Percentiles rank a stretch among this genome's conserved stretches.
Conservation (phyloP, 331 rosid genomes). For the Prunus yedoensis region DNA sequence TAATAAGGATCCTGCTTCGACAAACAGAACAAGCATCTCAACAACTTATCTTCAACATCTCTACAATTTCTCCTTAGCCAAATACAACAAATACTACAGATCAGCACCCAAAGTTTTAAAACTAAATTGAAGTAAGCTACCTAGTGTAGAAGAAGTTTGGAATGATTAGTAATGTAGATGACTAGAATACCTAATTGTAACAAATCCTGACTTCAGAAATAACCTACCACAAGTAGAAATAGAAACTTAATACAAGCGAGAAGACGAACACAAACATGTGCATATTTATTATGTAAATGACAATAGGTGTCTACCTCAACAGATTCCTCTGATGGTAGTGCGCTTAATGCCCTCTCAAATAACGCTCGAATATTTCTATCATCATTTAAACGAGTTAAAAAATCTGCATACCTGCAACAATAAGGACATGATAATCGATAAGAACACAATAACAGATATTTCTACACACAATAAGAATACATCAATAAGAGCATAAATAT, state of each 20-base stretch:
- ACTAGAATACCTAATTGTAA: neutral
- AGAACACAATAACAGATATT: neutral
- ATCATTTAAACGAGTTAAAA: conserved; percentile 86
- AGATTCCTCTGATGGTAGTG: conserved; percentile 74
- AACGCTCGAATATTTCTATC: conserved; percentile 92
- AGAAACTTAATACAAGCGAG: neutral
- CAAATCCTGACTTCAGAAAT: neutral
- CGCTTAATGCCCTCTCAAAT: conserved; percentile 88
- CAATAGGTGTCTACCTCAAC: conserved; percentile 58
- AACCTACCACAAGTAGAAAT: conserved; percentile 1
- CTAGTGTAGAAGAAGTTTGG: neutral
- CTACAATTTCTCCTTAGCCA: too few relatives aligned
- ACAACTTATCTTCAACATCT: neutral
- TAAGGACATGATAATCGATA: conserved; percentile 19
- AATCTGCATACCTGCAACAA: conserved; percentile 82
- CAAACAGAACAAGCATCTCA: neutral
- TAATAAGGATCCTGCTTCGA: neutral
- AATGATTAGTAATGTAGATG: neutral
- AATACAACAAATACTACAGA: too few relatives aligned
- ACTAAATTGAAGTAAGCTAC: too few relatives aligned
- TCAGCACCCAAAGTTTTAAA: too few relatives aligned
- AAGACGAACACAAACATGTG: neutral
- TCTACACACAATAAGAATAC: conserved; percentile 11
- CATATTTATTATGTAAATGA: neutral
- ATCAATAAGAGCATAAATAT: neutral